Conservation (phyloP, 2,329 filamentous ascomycete genomes). For the Tolypocladium tundrense region DNA sequence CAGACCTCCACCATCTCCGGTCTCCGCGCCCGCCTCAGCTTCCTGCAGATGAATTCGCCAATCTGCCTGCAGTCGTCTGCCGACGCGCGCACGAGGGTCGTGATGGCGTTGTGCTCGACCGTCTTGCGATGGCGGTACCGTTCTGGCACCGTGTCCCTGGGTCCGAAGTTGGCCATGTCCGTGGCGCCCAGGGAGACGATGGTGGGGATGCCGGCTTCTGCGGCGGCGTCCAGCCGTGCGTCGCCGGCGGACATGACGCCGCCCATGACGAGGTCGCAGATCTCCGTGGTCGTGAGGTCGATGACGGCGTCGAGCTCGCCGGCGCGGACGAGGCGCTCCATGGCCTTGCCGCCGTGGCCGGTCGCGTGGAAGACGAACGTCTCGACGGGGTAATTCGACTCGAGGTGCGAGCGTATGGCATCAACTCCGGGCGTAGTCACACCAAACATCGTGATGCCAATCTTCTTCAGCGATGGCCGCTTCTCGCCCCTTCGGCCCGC, state of each 20-base stretch:
- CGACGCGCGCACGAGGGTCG: constrained; percentile 57
- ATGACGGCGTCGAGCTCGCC: constrained; percentile 53
- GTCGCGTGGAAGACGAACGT: constrained; percentile 61
- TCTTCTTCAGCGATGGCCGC: constrained; percentile 22
- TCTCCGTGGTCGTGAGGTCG: constrained; percentile 63
- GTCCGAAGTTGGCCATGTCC: constrained; percentile 58
- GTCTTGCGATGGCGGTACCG: constrained; percentile 39
- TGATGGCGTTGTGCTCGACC: constrained; percentile 55
- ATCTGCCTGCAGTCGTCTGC: constrained; percentile 44
- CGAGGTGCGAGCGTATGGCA: constrained; percentile 38
- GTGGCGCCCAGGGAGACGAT: constrained; percentile 40
- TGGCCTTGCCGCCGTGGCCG: constrained; percentile 55
- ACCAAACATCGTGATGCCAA: constrained; percentile 66
- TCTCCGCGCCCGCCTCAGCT: constrained; percentile 32
- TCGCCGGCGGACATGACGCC: constrained; percentile 52
- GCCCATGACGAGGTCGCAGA: constrained; percentile 52
- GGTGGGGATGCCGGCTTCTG: constrained; percentile 44
- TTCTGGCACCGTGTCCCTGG: constrained; percentile 42
- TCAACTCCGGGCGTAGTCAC: constrained; percentile 60
- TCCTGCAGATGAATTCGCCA: constrained; percentile 44
- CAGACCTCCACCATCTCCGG: constrained; percentile 41
- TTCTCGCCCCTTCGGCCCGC: constrained; percentile 4
- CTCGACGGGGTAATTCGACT: constrained; percentile 36
- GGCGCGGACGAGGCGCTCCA: constrained; percentile 54
- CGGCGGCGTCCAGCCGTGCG: constrained; percentile 45